Evolutionary conservation across 2,329 filamentous ascomycete species (phyloP).

Genomic region (Botrytis cinerea): DNA sequence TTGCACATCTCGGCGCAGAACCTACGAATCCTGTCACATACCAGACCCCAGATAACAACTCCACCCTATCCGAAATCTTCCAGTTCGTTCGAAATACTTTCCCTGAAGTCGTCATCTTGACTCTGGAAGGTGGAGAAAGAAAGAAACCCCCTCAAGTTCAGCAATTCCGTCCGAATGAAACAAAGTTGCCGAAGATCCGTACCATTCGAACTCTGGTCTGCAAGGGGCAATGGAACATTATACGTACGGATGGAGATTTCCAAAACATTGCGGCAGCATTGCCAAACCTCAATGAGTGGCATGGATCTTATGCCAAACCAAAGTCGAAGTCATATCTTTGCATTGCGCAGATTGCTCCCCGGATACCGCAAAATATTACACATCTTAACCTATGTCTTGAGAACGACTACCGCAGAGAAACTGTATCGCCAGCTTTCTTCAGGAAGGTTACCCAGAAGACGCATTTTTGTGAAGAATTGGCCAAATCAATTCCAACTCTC

Average conservation of each 20-base stretch:
- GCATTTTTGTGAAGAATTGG: conserved; percentile 67
- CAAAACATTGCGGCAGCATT: conserved; percentile 60
- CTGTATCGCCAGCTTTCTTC: conserved; percentile 60
- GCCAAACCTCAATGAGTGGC: conserved; percentile 61
- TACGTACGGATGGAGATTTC: conserved; percentile 65
- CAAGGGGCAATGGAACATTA: conserved; percentile 77
- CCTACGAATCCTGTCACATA: conserved; percentile 57
- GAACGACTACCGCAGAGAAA: conserved; percentile 68
- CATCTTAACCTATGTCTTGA: conserved; percentile 70
- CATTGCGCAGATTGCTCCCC: conserved; percentile 63
- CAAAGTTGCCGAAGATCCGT: conserved; percentile 37
- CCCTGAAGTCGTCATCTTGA: conserved; percentile 64
- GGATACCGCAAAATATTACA: conserved; percentile 58
- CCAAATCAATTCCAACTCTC: conserved; percentile 59
- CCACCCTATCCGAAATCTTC: conserved; percentile 70
- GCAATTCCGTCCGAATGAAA: conserved; percentile 47
- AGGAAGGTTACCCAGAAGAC: conserved; percentile 57
- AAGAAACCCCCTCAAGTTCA: conserved; percentile 71
- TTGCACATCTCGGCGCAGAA: conserved; percentile 44
- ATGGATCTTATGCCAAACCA: conserved; percentile 63
- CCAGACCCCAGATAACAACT: conserved; percentile 63
- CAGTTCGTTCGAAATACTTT: conserved; percentile 58
- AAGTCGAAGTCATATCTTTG: conserved; percentile 74
- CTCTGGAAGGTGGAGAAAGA: conserved; percentile 74
- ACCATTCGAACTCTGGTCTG: conserved; percentile 68